These are phyloP conservation scores for Hymenoscyphus scutula DNA, from an alignment of 2,329 filamentous ascomycete species.

Conservation along the genomic window DNA sequence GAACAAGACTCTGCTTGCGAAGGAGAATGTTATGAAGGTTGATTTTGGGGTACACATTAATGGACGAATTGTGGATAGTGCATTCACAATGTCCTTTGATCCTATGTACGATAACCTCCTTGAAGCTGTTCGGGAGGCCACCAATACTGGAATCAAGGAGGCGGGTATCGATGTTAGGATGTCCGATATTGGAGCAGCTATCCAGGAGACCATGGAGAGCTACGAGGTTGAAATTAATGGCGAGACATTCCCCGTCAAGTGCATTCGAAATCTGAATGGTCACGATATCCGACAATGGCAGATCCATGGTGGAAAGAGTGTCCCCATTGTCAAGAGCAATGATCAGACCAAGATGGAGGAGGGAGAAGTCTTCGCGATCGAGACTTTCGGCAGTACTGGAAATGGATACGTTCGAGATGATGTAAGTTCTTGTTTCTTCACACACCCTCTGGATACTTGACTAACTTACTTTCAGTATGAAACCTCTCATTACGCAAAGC, in stretches of 20 bases:
- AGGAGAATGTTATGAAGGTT: conserved; percentile 71
- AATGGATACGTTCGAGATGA: conserved; percentile 86
- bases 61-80: conserved; percentile 68
- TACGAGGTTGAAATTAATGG: conserved; percentile 57
- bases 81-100: conserved; percentile 68
- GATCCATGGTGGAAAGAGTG: conserved; percentile 90
- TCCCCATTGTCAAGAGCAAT: conserved; percentile 86
- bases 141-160: conserved; percentile 77
- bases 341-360: conserved; percentile 98
- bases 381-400: conserved; percentile 92
- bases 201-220: conserved; percentile 62
- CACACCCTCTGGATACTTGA: background rate
- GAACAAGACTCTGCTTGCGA: conserved; percentile 68
- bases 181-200: conserved; percentile 58
- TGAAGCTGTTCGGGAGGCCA: conserved; percentile 64
- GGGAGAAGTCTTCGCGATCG: conserved; percentile 90
- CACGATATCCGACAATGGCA: conserved; percentile 87
- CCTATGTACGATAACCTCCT: conserved; percentile 67
- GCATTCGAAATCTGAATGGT: conserved; percentile 55
- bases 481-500: conserved; percentile 82
- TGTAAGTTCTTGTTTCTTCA: conserved; percentile 47
- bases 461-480: conserved; percentile 55
- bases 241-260: conserved; percentile 52
- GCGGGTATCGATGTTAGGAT: conserved; percentile 91
- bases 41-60: conserved; percentile 72